Evolutionary conservation across 2,329 filamentous ascomycete genomes (phyloP), one percentile per base, ranked within the genome.

Genomic region (Curvularia lunata): DNA sequence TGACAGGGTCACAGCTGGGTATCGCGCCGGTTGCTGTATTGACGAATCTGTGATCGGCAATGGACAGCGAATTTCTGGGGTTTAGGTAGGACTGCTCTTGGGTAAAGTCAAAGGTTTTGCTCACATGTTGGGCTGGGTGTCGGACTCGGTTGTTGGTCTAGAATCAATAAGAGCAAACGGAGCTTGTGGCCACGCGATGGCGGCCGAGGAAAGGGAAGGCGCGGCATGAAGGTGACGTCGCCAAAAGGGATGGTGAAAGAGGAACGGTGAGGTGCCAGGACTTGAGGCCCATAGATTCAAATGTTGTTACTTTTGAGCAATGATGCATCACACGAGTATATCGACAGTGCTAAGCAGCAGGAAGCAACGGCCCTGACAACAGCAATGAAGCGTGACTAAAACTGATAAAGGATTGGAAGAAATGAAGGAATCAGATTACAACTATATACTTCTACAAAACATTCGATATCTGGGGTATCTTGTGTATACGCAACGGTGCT

Each of bases 111-210:
- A 46, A 23, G 25, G 27, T n/a, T 42, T 10, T 9, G 40, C 25
- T 40, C 18, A 23, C 38, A 32, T 46, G n/a, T 25, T 49, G 51
- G 19, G 54, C 40, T 28, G 32, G 37, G 51, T 32, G 30, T 30
- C 12, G 18, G 40, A 45, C 48, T 53, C 25, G 30, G 25, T 43
- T 54, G 51, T 58, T 64, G 57, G 61, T 54, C 34, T 47, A 54
- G 54, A 57, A 52, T 59, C 54, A 59, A 55, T 40, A 49, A 63
- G 57, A 66, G 59, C 62, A 66, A 61, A 62, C 64, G 56, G 27
- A 56, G 25, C 27, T 27, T 34, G 54, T 53, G 34, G 47, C 49
- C 54, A 49, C 30, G 48, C 46, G 37, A 21, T 50, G 52, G 45
- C 55, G 40, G 42, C 48, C 48, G 57, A 45, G 48, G 47, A 42